These are phyloP conservation scores for Komagataella kurtzmanii DNA, from an alignment of 805 yeast species.

Conservation along the genomic window DNA sequence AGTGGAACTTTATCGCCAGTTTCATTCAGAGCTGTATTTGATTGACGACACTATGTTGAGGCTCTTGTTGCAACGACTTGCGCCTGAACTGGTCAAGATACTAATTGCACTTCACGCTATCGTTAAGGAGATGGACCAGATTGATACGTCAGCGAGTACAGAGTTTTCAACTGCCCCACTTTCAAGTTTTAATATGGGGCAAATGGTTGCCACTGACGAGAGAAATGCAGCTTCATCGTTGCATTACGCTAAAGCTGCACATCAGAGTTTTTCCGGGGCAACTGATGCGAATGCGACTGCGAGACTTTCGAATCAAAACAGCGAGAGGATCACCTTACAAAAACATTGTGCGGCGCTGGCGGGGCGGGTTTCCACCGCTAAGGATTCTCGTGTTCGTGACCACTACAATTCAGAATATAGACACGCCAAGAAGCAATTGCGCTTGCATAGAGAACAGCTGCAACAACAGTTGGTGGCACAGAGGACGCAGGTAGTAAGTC, in stretches of 20 bases:
- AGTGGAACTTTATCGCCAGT: neutral
- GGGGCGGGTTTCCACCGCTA: neutral
- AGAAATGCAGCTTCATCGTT: neutral
- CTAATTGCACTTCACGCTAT: neutral
- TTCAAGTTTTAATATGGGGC: neutral
- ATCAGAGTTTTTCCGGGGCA: neutral
- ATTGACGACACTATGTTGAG: neutral
- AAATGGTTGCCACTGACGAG: neutral
- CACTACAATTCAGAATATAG: neutral
- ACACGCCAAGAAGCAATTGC: neutral
- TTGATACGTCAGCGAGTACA: neutral
- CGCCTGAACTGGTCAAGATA: neutral
- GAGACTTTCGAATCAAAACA: neutral
- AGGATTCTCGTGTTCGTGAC: neutral
- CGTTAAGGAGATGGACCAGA: neutral
- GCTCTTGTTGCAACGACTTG: neutral
- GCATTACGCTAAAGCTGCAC: neutral
- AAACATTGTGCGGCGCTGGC: neutral
- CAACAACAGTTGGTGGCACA: neutral
- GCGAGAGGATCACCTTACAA: neutral
- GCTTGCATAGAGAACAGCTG: neutral
- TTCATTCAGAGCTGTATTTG: neutral
- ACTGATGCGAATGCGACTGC: neutral
- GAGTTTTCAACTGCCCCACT: neutral
- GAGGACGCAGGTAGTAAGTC: neutral